Evolutionary conservation across 345 rosid genomes (phyloP), one percentile per base, ranked within the genome.

Genomic region (Rubroshorea leprosula): DNA sequence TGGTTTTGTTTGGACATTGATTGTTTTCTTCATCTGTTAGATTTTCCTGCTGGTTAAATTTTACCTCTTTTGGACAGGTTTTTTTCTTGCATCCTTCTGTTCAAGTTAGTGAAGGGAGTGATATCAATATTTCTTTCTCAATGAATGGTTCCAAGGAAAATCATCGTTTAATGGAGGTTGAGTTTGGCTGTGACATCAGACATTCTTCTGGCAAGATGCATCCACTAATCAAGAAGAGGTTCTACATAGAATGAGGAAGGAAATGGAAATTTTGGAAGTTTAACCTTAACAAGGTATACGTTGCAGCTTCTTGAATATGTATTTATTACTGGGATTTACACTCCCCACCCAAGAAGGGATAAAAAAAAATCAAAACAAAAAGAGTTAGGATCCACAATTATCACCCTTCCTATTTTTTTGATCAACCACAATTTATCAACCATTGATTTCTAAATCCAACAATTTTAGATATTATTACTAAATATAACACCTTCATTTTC

Each of bases 111-210:
- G 84, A 69, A 69, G 97, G 93, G 55, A 89, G 80, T 68, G 49
- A 66, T 21, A 63, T 93, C 61, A 66, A 70, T 61, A 63, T 83
- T 58, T 81, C 85, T 64, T 81, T 89, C 77, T 59, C 70, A 39
- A 89, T 93, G 99, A 75, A 59, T 51, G 94, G 99, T 25, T 80
- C 99, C 0, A 89, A 76, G 65, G 96, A 89, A 70, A 84, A 93
- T 57, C 96, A 89, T 59, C 63, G 99, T 51, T 67, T 86, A 70
- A 83, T 93, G 97, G 99, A 85, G 68, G 74, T 93, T 39, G 94
- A 85, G 62, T 75, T 93, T 53, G 76, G 61, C 8, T 80, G 89
- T 67, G 81, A 85, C 55, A 64, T 93, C 15, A 70, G 49, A 74
- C 78, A 71, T 63, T 54, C 85, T 61, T 76, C 85, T 41, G 90